phyloP scores from a whole-genome alignment of 495 filamentous ascomycete genomes.

The Neurospora sp. region DNA sequence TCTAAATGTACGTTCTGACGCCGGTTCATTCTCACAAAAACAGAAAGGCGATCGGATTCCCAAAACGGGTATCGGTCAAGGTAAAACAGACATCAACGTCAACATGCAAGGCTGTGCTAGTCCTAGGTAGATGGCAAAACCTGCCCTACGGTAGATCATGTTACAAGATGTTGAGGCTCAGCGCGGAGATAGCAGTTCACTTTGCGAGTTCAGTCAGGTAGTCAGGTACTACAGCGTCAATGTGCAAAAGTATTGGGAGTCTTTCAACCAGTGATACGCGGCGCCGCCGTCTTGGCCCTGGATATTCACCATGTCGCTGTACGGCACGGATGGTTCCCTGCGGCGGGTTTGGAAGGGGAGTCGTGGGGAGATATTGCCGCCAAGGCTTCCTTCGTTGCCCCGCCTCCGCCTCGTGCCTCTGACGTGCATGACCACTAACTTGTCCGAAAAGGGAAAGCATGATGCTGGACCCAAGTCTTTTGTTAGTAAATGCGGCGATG shows the following conservation, averaged over 20 bases:
- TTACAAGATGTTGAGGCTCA: background rate
- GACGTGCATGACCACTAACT: background rate
- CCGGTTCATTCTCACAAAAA: background rate
- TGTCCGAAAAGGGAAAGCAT: background rate
- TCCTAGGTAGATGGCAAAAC: background rate
- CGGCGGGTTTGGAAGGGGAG: background rate
- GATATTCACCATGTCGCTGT: background rate
- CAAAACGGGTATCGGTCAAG: background rate
- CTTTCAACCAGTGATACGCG: background rate
- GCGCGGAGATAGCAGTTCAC: background rate
- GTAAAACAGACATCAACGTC: background rate
- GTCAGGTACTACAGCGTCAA: background rate
- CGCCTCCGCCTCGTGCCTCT: background rate
- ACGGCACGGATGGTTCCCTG: background rate
- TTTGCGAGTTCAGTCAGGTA: background rate
- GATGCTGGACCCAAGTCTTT: background rate
- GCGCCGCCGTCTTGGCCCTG: background rate
- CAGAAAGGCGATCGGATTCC: background rate
- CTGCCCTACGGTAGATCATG: background rate
- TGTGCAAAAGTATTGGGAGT: background rate
- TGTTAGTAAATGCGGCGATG: background rate
- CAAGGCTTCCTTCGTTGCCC: background rate
- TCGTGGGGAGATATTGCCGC: background rate
- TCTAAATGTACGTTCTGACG: background rate
- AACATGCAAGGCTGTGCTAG: background rate